Conservation (phyloP, 345 rosid species). For the Zanthoxylum bungeanum region DNA sequence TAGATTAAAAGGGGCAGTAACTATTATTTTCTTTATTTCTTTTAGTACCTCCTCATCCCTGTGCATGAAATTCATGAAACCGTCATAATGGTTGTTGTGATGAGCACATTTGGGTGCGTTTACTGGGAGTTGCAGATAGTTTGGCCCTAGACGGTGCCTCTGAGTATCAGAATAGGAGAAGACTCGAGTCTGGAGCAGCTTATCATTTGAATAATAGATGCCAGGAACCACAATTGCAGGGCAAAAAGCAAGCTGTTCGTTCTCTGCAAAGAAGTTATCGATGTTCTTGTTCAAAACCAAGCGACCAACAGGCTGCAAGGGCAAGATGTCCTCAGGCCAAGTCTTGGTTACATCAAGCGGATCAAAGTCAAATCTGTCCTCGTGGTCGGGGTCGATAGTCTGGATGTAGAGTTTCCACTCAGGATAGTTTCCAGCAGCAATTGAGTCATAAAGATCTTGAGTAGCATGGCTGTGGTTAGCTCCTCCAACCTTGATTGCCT, state of each 20-base stretch:
- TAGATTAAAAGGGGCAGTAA: not conserved
- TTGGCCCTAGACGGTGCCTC: slow-evolving; percentile 98
- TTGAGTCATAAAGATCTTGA: slow-evolving; percentile 86
- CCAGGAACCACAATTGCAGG: slow-evolving; percentile 96
- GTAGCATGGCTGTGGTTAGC: slow-evolving; percentile 98
- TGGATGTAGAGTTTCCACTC: slow-evolving; percentile 91
- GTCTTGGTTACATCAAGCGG: slow-evolving; percentile 96
- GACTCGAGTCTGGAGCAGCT: slow-evolving; percentile 78
- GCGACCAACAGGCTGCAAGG: slow-evolving; percentile 96
- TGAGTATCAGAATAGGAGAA: slow-evolving; percentile 94
- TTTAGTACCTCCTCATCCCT: slow-evolving; percentile 80
- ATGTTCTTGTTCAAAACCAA: slow-evolving; percentile 95
- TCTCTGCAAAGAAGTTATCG: slow-evolving; percentile 91
- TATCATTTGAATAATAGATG: slow-evolving; percentile 81
- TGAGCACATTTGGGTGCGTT: slow-evolving; percentile 95
- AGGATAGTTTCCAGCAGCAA: slow-evolving; percentile 88
- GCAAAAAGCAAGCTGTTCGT: slow-evolving; percentile 92
- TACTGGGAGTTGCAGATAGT: slow-evolving; percentile 88
- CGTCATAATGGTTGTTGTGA: slow-evolving; percentile 93
- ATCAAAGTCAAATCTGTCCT: slow-evolving; percentile 80
- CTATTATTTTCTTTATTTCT: not conserved
- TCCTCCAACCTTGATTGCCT: slow-evolving; percentile 89
- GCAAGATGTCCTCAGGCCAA: slow-evolving; percentile 97
- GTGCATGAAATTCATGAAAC: slow-evolving; percentile 92
- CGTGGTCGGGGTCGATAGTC: slow-evolving; percentile 78